A percentile compares a stretch with the other conserved stretches of the same genome.
These are phyloP conservation scores for Leersia perrieri DNA, from an alignment of 176 grass and related monocot species.

Conservation along the genomic window DNA sequence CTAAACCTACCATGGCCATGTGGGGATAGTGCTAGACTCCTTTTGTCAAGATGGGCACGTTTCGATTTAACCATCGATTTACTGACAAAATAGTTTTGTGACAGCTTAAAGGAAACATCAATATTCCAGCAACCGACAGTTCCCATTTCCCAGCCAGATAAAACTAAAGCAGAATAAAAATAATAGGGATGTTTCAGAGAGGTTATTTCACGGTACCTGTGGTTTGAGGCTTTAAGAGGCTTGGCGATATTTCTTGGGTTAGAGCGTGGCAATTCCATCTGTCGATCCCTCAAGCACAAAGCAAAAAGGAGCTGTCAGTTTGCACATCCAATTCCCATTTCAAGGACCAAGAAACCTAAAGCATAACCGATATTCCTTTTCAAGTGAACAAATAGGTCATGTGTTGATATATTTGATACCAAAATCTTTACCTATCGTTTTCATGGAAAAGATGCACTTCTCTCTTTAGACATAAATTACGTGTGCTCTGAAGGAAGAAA, in stretches of 20 bases:
- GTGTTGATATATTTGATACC: not conserved
- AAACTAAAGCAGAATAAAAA: not conserved
- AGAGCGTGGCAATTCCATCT: conserved; percentile 3
- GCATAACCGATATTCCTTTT: not conserved
- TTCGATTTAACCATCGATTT: not conserved
- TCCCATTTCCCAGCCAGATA: not conserved
- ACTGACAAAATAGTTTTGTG: not conserved
- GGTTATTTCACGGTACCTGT: not conserved
- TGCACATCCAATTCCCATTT: not conserved
- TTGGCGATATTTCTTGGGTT: conserved; percentile 7
- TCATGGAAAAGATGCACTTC: conserved; percentile 12
- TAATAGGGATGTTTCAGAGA: not conserved
- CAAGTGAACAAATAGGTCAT: conserved; percentile 3
- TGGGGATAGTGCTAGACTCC: conserved; percentile 11
- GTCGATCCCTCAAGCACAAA: not conserved
- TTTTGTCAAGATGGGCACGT: conserved; percentile 23
- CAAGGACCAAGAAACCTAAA: conserved; percentile 2
- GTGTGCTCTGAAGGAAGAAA: conserved; percentile 14
- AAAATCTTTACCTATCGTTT: conserved; percentile 16
- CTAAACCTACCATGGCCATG: conserved; percentile 31
- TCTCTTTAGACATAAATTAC: not conserved
- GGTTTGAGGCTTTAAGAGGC: not conserved
- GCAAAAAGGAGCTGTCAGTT: not conserved
- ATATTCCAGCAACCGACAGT: not conserved
- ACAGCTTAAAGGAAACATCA: not conserved